Evolutionary conservation across 2,329 filamentous ascomycete species (phyloP), one percentile per base, ranked within the genome.

Genomic region (Leptographium lundbergii): DNA sequence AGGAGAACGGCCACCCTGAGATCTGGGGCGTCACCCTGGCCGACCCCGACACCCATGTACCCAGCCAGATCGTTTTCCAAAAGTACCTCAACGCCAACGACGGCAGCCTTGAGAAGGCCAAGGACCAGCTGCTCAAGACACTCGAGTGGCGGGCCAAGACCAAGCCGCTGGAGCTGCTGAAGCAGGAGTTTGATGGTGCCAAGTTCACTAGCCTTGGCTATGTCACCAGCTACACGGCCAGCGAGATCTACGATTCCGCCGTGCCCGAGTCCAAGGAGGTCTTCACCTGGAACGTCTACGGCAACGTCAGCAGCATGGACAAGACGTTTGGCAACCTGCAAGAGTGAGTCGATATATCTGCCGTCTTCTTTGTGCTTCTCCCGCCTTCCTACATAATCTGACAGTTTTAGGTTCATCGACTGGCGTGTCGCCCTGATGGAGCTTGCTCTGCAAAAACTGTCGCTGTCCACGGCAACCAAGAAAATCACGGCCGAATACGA

Each of bases 351-450:
- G 34, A 36, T 36, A 10, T 7, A 6, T 2, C 10, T 36, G 34
- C 34, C 14, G 29, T 56, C 53, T 4, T 19, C 19, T 17, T 25
- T 45, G 25, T 19, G 3, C 19, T 39, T 52, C 56, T 42, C 22
- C 52, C 39, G 24, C 53, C 57, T 52, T 25, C 22, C 51, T 36
- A 4, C 10, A 1, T 6, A 24, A 11, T 56, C 42, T 63, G 53
- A 54, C 47, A 51, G 22, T 25, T 25, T 7, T 62, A 95, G 90
- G 56, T 96, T 96, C 75, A 81, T 96, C 67, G 81, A 85, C 65
- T 96, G 91, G 91, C 87, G 92, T 60, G 85, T 91, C 51, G 89
- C 88, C 14, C 81, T 96, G 59, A 95, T 96, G 91, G 91, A 96
- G 71, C 77, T 90, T 54, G 88, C 89, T 3, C 77, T 96, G 53